Base-by-base conservation (phyloP, 2,329 filamentous ascomycete genomes). In the Thelonectria rubi region DNA sequence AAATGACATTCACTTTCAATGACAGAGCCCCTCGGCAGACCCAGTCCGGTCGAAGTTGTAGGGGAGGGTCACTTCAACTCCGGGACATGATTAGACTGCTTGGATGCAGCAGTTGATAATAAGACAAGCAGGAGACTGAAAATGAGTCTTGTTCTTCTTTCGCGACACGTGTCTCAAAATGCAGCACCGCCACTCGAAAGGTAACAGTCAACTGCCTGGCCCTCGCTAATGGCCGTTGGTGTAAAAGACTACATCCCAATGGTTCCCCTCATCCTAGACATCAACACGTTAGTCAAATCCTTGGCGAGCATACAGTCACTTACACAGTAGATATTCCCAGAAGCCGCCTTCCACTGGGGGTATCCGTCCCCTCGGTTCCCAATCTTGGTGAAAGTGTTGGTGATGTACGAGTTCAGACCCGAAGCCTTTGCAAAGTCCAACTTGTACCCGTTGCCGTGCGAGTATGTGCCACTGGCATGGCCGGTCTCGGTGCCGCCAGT, bases 311-410 rank as follows among this genome's bases (percentile, higher is more conserved):
- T 7, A 7, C 12, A 20, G 11, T 2, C 11, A 68, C 69, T 67
- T 62, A 71, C 69, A 18, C 64, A 67, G 37, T 72, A 72, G 32
- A 71, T 61, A 49, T 72, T 72, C 5, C 70, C 69, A 8, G 69
- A 67, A 1, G 64, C 60, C 34, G 66, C 63, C 52, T 67, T 62
- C 65, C 66, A 72, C 51, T 69, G 68, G 6, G 65, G 60, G 37
- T 69, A 70, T 9, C 55, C 47, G 39, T 69, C 62, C 2, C 64
- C 52, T 3, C 70, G 60, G 53, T 68, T 51, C 5, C 54, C 64
- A 51, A 71, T 71, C 15, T 59, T 42, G 1, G 60, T 65, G 34
- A 71, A 70, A 6, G 63, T 66, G 42, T 61, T 63, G 42, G 42
- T 53, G n/a, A 53, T 30, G 24, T 58, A 72, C 4, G 32, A 42